Evolutionary conservation across 768 basidiomycete genomes (phyloP).

Genomic region (Filobasidium floriforme): DNA sequence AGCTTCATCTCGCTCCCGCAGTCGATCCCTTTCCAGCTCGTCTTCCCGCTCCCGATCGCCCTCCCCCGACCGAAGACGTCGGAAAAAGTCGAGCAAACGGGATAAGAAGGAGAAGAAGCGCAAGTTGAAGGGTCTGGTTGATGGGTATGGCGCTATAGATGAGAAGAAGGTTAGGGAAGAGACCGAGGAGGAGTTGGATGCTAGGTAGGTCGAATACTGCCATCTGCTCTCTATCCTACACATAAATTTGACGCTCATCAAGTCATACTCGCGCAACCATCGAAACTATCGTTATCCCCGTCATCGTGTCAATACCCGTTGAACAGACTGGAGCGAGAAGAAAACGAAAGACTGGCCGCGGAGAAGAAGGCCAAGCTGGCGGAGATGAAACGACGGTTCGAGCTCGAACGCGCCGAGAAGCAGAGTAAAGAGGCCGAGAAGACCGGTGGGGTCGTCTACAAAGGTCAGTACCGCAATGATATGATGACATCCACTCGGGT

Average conservation of each 20-base stretch:
- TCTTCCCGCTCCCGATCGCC: constrained; percentile 14
- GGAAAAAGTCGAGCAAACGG: constrained; percentile 46
- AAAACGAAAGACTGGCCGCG: constrained; percentile 37
- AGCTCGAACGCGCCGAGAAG: constrained; percentile 19
- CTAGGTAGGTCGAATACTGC: no score
- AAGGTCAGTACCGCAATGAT: constrained; percentile 31
- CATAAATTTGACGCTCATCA: background rate
- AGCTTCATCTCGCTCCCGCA: constrained; percentile 7
- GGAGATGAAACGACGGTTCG: constrained; percentile 22
- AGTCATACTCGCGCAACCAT: no score
- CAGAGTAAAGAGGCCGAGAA: constrained; percentile 22
- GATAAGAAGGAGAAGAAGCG: constrained; percentile 24
- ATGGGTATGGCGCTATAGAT: background rate
- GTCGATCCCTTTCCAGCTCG: constrained; percentile 27
- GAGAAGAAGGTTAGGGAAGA: constrained; percentile 23
- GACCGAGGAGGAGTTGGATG: constrained; percentile 42
- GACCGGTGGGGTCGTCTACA: constrained; percentile 37
- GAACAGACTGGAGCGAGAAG: constrained; percentile 38
- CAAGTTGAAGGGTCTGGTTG: constrained; percentile 13
- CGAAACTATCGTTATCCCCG: background rate
- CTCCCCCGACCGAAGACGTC: constrained; percentile 1
- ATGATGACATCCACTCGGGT: background rate
- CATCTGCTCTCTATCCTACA: no score
- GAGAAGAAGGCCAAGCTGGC: constrained; percentile 26
- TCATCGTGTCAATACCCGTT: background rate